Percentiles rank a stretch among this genome's conserved stretches.
Conservation (phyloP, 352 stramenopile genomes). For the Globisporangium carolinianum region DNA sequence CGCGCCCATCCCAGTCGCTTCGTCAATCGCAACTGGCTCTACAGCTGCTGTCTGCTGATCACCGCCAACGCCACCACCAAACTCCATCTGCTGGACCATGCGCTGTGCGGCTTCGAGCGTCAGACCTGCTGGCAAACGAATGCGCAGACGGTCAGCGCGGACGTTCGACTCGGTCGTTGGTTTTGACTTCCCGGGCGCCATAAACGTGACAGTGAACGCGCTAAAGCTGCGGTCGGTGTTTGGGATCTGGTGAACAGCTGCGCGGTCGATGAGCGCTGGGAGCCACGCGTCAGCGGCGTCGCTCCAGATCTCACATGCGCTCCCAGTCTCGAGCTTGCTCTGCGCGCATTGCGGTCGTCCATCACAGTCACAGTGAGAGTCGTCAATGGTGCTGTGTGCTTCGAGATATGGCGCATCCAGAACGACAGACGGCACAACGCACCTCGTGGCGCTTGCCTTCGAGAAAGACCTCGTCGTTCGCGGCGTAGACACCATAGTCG, state of each 20-base stretch:
- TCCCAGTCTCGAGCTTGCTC: slow-evolving; percentile 55
- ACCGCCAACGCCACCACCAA: slow-evolving; percentile 12
- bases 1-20: slow-evolving; percentile 73
- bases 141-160: slow-evolving; percentile 51
- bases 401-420: no score
- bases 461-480: slow-evolving; percentile 66
- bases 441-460: slow-evolving; percentile 74
- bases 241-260: slow-evolving; percentile 45
- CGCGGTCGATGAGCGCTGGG: slow-evolving; percentile 62
- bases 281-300: slow-evolving; percentile 73
- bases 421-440: background rate
- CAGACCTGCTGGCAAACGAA: slow-evolving; percentile 52
- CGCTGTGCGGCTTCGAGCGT: slow-evolving; percentile 58
- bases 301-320: slow-evolving; percentile 76
- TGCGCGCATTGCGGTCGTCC: background rate
- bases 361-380: background rate
- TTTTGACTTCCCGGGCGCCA: slow-evolving; percentile 26
- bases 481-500: slow-evolving; percentile 62
- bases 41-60: slow-evolving; percentile 1
- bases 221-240: slow-evolving; percentile 63
- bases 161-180: slow-evolving; percentile 47
- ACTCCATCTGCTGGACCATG: slow-evolving; percentile 45
- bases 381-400: no score
- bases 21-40: slow-evolving; percentile 34
- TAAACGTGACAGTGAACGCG: slow-evolving; percentile 61